A percentile compares a stretch with the other conserved stretches of the same genome.
phyloP scores from a whole-genome alignment of 345 rosid genomes.

The Citrus sp. region DNA sequence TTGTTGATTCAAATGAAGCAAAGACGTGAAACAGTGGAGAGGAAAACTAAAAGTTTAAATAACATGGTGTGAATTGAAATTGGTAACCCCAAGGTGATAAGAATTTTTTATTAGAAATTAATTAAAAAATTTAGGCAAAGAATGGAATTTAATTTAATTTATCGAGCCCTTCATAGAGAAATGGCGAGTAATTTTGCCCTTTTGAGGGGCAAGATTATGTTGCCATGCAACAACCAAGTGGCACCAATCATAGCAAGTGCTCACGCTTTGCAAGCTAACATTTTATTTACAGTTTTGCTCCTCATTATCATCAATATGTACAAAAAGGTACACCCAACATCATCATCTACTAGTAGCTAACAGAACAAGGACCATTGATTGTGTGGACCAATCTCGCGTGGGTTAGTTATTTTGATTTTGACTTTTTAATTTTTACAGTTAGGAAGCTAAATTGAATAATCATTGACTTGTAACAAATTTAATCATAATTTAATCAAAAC shows the following conservation, averaged over 20 bases:
- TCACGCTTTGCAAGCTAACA: constrained; percentile 31
- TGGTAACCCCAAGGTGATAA: constrained; percentile 5
- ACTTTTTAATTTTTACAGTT: constrained; percentile 17
- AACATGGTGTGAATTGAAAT: background rate
- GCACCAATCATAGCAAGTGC: constrained; percentile 43
- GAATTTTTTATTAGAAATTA: background rate
- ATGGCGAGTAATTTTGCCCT: constrained; percentile 1
- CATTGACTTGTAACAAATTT: background rate
- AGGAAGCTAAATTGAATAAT: constrained; percentile 17
- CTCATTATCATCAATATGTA: constrained; percentile 11
- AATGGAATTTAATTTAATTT: background rate
- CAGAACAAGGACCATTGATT: constrained; percentile 30
- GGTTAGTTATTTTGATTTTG: constrained; percentile 25
- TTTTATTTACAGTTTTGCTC: constrained; percentile 24
- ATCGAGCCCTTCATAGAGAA: background rate
- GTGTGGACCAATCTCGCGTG: constrained; percentile 31
- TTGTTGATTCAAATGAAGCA: background rate
- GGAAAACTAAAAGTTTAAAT: background rate
- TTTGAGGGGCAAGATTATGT: constrained; percentile 50
- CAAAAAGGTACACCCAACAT: constrained; percentile 28
- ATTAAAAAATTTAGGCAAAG: background rate
- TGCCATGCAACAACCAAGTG: constrained; percentile 45
- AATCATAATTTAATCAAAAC: background rate
- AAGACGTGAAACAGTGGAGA: background rate
- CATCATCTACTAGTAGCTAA: constrained; percentile 6